A percentile compares a stretch with the other conserved stretches of the same genome.
Evolutionary conservation across 805 yeast species (phyloP).

Genomic region (Jamesozyma lodderae): DNA sequence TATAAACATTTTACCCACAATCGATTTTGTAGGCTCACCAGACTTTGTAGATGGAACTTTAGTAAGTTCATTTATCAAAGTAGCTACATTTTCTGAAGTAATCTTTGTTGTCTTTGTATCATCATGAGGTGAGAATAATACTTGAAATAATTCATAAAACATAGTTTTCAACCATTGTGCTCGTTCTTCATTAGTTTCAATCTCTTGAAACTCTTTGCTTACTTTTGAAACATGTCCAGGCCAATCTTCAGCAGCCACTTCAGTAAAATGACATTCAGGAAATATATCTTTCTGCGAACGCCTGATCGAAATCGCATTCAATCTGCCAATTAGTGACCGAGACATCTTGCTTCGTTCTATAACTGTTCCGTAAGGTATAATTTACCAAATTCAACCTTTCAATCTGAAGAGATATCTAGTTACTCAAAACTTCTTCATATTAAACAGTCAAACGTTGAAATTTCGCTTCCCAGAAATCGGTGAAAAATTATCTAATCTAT

Average conservation of each 20-base stretch:
- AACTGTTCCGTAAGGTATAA: too few relatives aligned
- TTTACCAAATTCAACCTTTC: too few relatives aligned
- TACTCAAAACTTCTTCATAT: too few relatives aligned
- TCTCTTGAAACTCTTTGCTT: conserved; percentile 7
- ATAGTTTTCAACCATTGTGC: conserved; percentile 18
- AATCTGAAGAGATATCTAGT: too few relatives aligned
- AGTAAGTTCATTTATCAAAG: conserved; percentile 7
- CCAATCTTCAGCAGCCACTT: conserved; percentile 12
- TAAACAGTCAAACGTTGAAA: too few relatives aligned
- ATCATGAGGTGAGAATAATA: conserved; percentile 8
- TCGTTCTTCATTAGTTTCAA: conserved; percentile 12
- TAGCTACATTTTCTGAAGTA: conserved; percentile 5
- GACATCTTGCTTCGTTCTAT: too few relatives aligned
- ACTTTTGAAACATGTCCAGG: conserved; percentile 7
- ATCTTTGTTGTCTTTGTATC: conserved; percentile 1
- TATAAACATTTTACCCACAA: conserved; percentile 18
- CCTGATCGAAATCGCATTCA: conserved; percentile 11
- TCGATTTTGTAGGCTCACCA: conserved; percentile 3
- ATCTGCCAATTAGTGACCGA: conserved; percentile 10
- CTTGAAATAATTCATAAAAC: conserved; percentile 13
- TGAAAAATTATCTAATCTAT: too few relatives aligned
- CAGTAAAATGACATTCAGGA: conserved; percentile 6
- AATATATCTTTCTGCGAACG: conserved; percentile 1
- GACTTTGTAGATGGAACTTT: not conserved
- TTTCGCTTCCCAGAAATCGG: too few relatives aligned